Conservation (phyloP, 345 rosid species). For the Brassica carinata region DNA sequence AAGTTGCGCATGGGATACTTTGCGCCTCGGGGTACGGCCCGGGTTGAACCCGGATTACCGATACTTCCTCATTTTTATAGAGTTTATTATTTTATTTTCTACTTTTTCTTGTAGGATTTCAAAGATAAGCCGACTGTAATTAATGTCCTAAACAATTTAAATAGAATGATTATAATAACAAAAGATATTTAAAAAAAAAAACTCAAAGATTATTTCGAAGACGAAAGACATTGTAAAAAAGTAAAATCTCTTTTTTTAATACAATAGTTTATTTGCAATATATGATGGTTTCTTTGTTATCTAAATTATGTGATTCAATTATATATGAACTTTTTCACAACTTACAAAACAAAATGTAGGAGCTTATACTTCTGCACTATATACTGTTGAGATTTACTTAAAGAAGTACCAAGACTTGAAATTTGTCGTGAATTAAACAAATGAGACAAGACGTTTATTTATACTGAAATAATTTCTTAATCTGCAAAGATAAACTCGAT, state of each 20-base stretch:
- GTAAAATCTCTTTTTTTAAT: neutral
- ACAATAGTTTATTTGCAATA: neutral
- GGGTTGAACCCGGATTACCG: neutral
- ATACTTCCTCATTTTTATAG: neutral
- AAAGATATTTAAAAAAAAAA: neutral
- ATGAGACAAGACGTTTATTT: neutral
- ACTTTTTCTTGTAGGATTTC: neutral
- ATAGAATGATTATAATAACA: neutral
- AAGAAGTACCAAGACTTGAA: neutral
- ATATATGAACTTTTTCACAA: neutral
- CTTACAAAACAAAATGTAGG: neutral
- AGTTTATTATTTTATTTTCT: neutral
- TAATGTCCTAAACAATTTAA: neutral
- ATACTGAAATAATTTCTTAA: neutral
- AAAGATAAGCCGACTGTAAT: neutral
- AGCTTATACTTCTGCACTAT: neutral
- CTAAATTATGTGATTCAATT: neutral
- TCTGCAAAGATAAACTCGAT: neutral
- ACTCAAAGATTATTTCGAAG: neutral
- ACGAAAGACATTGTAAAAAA: neutral
- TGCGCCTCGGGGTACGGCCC: neutral
- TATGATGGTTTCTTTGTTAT: neutral
- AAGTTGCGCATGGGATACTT: constrained; percentile 3
- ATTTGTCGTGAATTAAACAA: neutral
- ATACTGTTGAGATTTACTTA: neutral